Conservation (phyloP, 805 yeast species). For the Wickerhamiella siamensis region DNA sequence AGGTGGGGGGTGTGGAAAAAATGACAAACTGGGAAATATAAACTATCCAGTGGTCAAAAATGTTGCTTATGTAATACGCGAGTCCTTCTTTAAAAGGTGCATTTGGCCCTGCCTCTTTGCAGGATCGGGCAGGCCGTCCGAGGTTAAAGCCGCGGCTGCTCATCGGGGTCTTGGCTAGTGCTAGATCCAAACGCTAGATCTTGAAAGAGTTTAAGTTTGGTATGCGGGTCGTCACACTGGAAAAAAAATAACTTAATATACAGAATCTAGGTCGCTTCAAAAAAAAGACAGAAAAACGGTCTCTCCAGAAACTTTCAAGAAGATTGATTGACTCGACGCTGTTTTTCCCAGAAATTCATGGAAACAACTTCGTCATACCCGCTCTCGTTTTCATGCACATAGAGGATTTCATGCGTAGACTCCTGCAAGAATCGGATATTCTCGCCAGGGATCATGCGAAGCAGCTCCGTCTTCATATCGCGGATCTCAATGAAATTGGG, state of each 20-base stretch:
- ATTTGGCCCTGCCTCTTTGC: too few relatives aligned
- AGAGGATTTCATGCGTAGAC: slow-evolving; percentile 82
- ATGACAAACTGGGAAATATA: neutral
- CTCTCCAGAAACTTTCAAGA: neutral
- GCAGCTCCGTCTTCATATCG: slow-evolving; percentile 70
- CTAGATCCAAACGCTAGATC: too few relatives aligned
- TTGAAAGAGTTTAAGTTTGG: too few relatives aligned
- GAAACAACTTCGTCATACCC: slow-evolving; percentile 90
- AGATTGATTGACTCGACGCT: slow-evolving; percentile 2
- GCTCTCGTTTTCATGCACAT: slow-evolving; percentile 78
- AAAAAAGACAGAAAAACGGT: too few relatives aligned
- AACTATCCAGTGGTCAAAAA: neutral
- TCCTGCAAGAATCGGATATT: slow-evolving; percentile 80
- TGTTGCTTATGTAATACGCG: neutral
- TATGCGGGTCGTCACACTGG: too few relatives aligned
- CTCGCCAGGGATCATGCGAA: slow-evolving; percentile 83
- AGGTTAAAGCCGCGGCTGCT: too few relatives aligned
- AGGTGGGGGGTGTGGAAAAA: neutral
- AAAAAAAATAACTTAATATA: too few relatives aligned
- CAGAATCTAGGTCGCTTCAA: too few relatives aligned
- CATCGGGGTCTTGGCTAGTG: too few relatives aligned
- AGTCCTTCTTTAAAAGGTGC: too few relatives aligned
- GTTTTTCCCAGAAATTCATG: slow-evolving; percentile 64
- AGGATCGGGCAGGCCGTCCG: too few relatives aligned
- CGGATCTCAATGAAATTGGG: slow-evolving; percentile 81